Conservation (phyloP, 495 filamentous ascomycete species). For the Platismatia glauca region DNA sequence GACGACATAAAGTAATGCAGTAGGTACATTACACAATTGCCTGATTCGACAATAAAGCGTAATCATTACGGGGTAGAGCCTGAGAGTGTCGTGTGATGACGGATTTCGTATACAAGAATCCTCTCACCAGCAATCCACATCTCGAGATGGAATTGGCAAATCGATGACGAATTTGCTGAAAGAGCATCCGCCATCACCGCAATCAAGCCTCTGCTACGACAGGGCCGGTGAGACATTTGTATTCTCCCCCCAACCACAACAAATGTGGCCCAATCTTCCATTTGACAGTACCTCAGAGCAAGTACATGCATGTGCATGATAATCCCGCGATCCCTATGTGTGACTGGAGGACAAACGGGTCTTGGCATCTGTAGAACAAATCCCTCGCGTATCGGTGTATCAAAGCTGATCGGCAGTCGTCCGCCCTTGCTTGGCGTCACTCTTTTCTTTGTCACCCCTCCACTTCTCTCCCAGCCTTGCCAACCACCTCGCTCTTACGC, state of each 20-base stretch:
- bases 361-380: neutral
- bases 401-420: neutral
- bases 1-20: too few species aligned
- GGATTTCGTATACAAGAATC: neutral
- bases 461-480: neutral
- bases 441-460: neutral
- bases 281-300: neutral
- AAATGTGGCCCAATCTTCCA: neutral
- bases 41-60: too few species aligned
- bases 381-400: neutral
- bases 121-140: neutral
- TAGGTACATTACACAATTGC: too few species aligned
- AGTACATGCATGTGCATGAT: neutral
- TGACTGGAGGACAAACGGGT: neutral
- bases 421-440: neutral
- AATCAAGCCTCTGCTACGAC: neutral
- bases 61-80: too few species aligned
- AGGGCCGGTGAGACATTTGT: neutral
- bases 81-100: neutral
- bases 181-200: too few species aligned
- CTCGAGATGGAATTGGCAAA: neutral
- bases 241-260: neutral
- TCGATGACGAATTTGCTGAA: too few species aligned
- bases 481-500: neutral
- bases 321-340: neutral